A percentile compares a stretch with the other conserved stretches of the same genome.
These are phyloP conservation scores for Dactylellina haptotyla DNA, from an alignment of 2,329 filamentous ascomycete genomes.

Conservation along the genomic window DNA sequence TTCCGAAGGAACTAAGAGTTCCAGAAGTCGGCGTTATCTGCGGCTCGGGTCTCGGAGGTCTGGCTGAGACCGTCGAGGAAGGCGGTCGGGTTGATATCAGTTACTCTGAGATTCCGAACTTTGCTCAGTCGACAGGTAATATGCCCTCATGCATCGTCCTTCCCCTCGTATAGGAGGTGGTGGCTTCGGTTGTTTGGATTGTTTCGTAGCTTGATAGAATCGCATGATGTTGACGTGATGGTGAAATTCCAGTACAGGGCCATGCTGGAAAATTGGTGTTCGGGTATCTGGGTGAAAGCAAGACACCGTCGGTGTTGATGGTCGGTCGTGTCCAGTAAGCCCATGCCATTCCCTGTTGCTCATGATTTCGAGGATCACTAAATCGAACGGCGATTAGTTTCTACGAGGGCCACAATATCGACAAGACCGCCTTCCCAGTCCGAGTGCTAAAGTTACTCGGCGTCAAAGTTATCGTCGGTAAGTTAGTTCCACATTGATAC, in stretches of 20 bases:
- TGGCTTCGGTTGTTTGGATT: no score
- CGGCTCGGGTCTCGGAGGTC: constrained; percentile 72
- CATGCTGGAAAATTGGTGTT: constrained; percentile 75
- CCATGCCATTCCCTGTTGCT: constrained; percentile 3
- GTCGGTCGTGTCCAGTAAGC: constrained; percentile 73
- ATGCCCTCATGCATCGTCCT: neutral
- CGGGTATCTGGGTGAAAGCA: constrained; percentile 67
- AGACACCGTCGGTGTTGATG: constrained; percentile 70
- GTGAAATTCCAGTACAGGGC: constrained; percentile 63
- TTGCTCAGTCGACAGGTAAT: constrained; percentile 70
- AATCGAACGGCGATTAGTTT: constrained; percentile 64
- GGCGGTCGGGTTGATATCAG: constrained; percentile 67
- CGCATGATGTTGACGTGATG: constrained; percentile 15
- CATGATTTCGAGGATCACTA: constrained; percentile 10
- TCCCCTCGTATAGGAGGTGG: neutral
- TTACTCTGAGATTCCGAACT: constrained; percentile 71
- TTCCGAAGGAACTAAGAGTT: constrained; percentile 66
- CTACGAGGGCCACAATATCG: constrained; percentile 74
- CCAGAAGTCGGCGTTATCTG: constrained; percentile 73
- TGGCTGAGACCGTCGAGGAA: constrained; percentile 68
- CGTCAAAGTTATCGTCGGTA: constrained; percentile 67
- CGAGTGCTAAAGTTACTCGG: constrained; percentile 72
- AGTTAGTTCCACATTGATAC: constrained; percentile 23
- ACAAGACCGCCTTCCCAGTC: constrained; percentile 72
- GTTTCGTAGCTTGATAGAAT: no score